These are phyloP conservation scores for Nothomitra cinnamomea DNA, from an alignment of 2,329 filamentous ascomycete genomes.

Conservation along the genomic window DNA sequence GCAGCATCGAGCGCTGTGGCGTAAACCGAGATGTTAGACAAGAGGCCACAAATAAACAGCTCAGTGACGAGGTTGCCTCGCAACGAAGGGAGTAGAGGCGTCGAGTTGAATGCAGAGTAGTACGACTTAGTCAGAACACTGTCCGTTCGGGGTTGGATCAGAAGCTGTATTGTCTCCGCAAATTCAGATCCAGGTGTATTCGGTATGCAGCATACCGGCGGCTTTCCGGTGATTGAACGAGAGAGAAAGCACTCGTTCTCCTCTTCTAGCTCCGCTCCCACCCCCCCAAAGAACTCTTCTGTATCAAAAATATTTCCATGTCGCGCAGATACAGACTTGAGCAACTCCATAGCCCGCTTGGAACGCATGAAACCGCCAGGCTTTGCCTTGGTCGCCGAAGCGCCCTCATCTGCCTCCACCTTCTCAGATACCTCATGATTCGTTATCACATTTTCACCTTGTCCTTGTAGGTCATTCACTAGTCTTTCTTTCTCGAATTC, in stretches of 20 bases:
- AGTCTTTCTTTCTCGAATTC: constrained; percentile 48
- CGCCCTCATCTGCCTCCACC: constrained; percentile 12
- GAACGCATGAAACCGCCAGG: neutral
- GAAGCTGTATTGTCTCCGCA: constrained; percentile 9
- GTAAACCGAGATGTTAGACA: constrained; percentile 77
- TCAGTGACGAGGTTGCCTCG: constrained; percentile 80
- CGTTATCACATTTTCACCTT: constrained; percentile 28
- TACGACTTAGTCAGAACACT: constrained; percentile 49
- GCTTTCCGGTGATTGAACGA: neutral
- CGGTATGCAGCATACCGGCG: constrained; percentile 2
- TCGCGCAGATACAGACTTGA: neutral
- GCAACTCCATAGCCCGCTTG: neutral
- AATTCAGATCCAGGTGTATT: constrained; percentile 7
- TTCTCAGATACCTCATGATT: constrained; percentile 19
- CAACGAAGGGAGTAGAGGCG: constrained; percentile 55
- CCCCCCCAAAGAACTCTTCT: neutral
- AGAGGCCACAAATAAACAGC: constrained; percentile 71
- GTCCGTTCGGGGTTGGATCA: constrained; percentile 27
- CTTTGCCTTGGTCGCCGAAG: constrained; percentile 12
- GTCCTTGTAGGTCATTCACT: constrained; percentile 32
- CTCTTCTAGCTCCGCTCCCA: neutral
- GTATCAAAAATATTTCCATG: neutral
- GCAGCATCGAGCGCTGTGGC: constrained; percentile 86
- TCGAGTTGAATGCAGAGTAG: constrained; percentile 75
- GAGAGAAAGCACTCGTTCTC: constrained; percentile 3